Percentiles rank a stretch among this genome's conserved stretches.
phyloP scores from a whole-genome alignment of 2,329 filamentous ascomycete species.

The Fusarium longipes region DNA sequence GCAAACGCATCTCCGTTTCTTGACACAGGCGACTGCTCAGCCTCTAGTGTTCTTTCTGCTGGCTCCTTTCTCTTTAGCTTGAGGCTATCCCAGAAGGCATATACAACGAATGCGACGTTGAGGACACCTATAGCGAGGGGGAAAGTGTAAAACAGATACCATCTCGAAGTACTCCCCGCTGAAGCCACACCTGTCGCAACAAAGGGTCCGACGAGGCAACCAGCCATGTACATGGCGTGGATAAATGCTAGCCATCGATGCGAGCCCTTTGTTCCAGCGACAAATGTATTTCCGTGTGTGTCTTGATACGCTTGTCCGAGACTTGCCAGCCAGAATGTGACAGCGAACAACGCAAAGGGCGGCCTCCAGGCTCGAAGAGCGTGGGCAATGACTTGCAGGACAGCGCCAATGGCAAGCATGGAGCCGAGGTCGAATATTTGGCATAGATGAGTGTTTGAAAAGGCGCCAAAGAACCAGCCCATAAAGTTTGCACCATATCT shows the following conservation, averaged over 20 bases:
- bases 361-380: conserved; percentile 66
- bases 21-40: conserved; percentile 11
- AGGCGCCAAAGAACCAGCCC: conserved; percentile 69
- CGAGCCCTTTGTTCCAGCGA: conserved; percentile 60
- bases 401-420: conserved; percentile 66
- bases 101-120: conserved; percentile 60
- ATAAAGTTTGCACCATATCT: conserved; percentile 68
- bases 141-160: conserved; percentile 68
- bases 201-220: conserved; percentile 68
- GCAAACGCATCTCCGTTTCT: conserved; percentile 51
- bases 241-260: conserved; percentile 73
- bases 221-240: conserved; percentile 70
- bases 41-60: conserved; percentile 3
- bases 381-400: conserved; percentile 65
- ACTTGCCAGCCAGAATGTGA: conserved; percentile 68
- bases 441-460: conserved; percentile 65
- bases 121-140: conserved; percentile 63
- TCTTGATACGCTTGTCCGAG: conserved; percentile 73
- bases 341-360: conserved; percentile 66
- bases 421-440: conserved; percentile 66
- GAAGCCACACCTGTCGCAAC: conserved; percentile 63
- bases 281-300: conserved; percentile 71
- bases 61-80: conserved; percentile 41
- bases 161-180: conserved; percentile 51
- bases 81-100: conserved; percentile 63